These are phyloP conservation scores for Aspergillus heteromorphus DNA, from an alignment of 495 filamentous ascomycete species.

Conservation along the genomic window DNA sequence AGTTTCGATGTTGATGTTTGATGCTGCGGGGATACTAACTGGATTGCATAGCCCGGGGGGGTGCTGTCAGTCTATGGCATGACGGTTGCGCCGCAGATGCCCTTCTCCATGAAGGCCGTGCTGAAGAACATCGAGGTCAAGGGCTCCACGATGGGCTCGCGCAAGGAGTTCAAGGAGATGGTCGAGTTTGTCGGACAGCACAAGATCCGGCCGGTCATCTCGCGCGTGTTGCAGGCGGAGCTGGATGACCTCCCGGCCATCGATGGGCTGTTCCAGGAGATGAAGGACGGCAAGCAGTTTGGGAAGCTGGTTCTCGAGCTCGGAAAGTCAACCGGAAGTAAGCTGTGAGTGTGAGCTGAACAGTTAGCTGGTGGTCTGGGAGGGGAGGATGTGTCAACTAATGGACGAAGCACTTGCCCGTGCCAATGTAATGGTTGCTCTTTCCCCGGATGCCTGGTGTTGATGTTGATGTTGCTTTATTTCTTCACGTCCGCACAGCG, in stretches of 20 bases:
- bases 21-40: background rate
- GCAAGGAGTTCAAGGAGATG: conserved; percentile 72
- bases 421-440: background rate
- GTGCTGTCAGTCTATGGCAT: conserved; percentile 70
- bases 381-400: background rate
- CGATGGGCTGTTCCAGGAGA: conserved; percentile 67
- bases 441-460: conserved; percentile 1
- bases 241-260: conserved; percentile 61
- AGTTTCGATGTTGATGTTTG: conserved; percentile 8
- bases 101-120: conserved; percentile 65
- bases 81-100: conserved; percentile 68
- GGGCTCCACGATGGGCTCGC: conserved; percentile 71
- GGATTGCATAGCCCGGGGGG: conserved; percentile 47
- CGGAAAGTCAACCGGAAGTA: conserved; percentile 34
- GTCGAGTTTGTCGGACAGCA: conserved; percentile 62
- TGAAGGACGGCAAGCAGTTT: conserved; percentile 70
- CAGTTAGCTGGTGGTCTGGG: background rate
- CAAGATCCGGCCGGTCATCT: conserved; percentile 60
- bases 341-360: conserved; percentile 27
- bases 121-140: conserved; percentile 69
- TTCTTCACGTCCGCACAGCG: background rate
- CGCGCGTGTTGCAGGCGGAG: conserved; percentile 50
- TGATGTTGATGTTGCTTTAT: background rate
- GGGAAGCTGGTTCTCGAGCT: conserved; percentile 69
- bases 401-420: background rate